Conservation (phyloP, 2,329 filamentous ascomycete species). For the Paecilomyces sp. region DNA sequence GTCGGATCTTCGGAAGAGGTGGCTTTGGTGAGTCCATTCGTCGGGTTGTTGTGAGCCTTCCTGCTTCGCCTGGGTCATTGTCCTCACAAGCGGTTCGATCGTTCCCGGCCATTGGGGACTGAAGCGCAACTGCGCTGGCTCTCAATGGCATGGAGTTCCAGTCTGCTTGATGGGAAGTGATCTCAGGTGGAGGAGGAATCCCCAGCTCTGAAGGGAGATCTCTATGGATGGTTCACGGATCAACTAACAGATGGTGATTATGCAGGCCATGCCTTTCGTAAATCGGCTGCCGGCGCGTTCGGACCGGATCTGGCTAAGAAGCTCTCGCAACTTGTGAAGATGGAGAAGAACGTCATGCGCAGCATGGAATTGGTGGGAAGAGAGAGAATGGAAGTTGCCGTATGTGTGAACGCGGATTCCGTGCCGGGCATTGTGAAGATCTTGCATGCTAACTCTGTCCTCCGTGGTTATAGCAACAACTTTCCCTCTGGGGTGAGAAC, state of each 20-base stretch:
- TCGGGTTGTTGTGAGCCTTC: slow-evolving; percentile 1
- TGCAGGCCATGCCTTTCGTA: slow-evolving; percentile 56
- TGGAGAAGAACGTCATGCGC: slow-evolving; percentile 99
- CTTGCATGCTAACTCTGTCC: slow-evolving; percentile 11
- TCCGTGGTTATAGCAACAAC: slow-evolving; percentile 69
- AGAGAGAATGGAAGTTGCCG: slow-evolving; percentile 97
- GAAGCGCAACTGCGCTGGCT: background rate
- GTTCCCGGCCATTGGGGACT: background rate
- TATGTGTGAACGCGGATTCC: slow-evolving; percentile 45
- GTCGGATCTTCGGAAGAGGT: slow-evolving; percentile 78
- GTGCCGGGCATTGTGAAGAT: background rate
- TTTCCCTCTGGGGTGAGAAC: slow-evolving; percentile 92
- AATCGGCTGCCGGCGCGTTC: slow-evolving; percentile 46
- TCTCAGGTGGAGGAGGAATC: background rate
- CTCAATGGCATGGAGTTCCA: background rate
- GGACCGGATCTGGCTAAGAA: slow-evolving; percentile 92
- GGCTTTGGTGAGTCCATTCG: slow-evolving; percentile 65
- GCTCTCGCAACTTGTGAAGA: slow-evolving; percentile 95
- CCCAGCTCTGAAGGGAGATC: background rate
- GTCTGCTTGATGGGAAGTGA: background rate
- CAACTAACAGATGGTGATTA: background rate
- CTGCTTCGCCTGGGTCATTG: background rate
- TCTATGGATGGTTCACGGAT: background rate
- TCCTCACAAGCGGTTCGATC: background rate
- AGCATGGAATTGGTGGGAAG: slow-evolving; percentile 91